Evolutionary conservation across 2,329 filamentous ascomycete species (phyloP).

Genomic region (Erysiphe neolycopersici): DNA sequence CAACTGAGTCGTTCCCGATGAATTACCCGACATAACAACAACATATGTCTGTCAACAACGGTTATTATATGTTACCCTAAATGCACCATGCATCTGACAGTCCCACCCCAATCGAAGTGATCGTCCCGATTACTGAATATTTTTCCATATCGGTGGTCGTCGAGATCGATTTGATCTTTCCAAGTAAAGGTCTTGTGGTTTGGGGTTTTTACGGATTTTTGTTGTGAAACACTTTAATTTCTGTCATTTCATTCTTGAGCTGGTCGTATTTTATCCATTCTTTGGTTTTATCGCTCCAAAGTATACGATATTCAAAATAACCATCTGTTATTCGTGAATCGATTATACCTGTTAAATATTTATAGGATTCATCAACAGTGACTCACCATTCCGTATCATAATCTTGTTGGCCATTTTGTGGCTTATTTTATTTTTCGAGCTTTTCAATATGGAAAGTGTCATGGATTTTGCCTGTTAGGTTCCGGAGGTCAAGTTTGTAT

Average conservation of each 20-base stretch:
- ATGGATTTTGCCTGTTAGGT: background rate
- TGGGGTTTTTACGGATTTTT: background rate
- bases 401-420: background rate
- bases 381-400: background rate
- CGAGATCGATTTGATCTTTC: no score
- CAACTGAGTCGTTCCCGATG: no score
- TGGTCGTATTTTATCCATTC: background rate
- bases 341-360: background rate
- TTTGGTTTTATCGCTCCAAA: background rate
- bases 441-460: constrained; percentile 1
- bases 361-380: background rate
- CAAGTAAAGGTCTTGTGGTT: no score
- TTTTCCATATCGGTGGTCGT: no score
- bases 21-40: no score
- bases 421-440: background rate
- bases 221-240: background rate
- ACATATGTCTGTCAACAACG: no score
- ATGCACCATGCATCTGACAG: no score
- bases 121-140: no score
- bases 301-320: background rate
- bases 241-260: background rate
- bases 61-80: no score
- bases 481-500: background rate
- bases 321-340: background rate
- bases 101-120: no score